These are phyloP conservation scores for Pyrus hybrid DNA, from an alignment of 331 rosid genomes.

Conservation along the genomic window DNA sequence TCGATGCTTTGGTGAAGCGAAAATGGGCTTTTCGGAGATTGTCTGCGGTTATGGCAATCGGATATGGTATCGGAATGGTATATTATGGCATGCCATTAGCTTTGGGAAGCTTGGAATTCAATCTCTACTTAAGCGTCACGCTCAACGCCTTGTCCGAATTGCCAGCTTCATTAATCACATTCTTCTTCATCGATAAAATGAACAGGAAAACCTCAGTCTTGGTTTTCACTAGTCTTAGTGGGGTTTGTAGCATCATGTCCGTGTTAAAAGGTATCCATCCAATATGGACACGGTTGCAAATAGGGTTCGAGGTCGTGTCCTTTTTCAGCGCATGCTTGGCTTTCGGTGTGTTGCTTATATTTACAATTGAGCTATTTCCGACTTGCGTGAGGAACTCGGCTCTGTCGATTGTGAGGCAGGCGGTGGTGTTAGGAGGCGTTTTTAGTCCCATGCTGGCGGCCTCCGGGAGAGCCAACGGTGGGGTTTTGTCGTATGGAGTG, in stretches of 20 bases:
- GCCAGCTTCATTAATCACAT: constrained; percentile 35
- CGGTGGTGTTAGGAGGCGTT: constrained; percentile 59
- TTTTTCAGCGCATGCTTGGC: constrained; percentile 50
- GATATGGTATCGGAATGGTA: constrained; percentile 48
- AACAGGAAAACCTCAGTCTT: constrained; percentile 34
- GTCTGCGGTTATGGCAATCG: constrained; percentile 16
- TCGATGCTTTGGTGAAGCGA: constrained; percentile 24
- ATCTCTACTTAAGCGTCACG: constrained; percentile 20
- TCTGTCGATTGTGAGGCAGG: constrained; percentile 54
- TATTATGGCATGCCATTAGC: constrained; percentile 65
- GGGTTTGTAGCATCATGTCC: constrained; percentile 41
- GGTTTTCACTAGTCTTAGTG: constrained; percentile 21
- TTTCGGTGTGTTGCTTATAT: constrained; percentile 30
- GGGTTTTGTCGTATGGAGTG: constrained; percentile 45
- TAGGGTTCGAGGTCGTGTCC: constrained; percentile 43
- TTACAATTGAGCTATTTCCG: constrained; percentile 53
- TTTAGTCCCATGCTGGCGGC: constrained; percentile 46
- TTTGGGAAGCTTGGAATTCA: too few species aligned
- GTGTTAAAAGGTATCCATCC: not conserved
- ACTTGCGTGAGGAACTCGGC: constrained; percentile 66
- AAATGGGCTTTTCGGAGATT: constrained; percentile 48
- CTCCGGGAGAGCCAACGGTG: constrained; percentile 28
- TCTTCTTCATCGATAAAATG: constrained; percentile 30
- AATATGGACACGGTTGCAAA: constrained; percentile 9
- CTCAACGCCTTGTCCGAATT: constrained; percentile 62